Evolutionary conservation across 257 asterid species (phyloP), one percentile per base, ranked within the genome.

Genomic region (Primulina huaijiensis): DNA sequence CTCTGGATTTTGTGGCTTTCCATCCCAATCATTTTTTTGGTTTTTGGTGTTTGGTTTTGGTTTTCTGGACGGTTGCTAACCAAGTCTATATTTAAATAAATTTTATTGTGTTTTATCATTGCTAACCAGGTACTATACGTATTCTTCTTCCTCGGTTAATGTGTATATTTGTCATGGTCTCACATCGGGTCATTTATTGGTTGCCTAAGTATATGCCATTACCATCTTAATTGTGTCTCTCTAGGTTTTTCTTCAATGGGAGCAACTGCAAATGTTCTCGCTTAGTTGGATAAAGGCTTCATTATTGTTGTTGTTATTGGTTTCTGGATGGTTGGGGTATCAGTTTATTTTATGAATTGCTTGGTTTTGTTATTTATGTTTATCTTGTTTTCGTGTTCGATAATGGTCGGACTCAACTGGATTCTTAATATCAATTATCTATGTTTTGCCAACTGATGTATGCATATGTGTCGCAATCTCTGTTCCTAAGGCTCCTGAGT

Each of bases 401-500:
- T 14, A 16, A 16, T 50, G 16, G 19, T 1, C 40, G 1, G 8
- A 23, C 53, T 37, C 68, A 63, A 63, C 30, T 34, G n/a, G 8
- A 31, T 71, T 12, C 38, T 52, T 70, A 6, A 17, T n/a, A 67
- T 21, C 68, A 20, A 8, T 29, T 52, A 52, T 27, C 30, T 29
- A 37, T 61, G 67, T 63, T 55, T 20, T 37, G 68, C 3, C 50
- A 38, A 55, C 64, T 78, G 11, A 57, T 40, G 57, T 34, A 19
- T 61, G 62, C 25, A 9, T 56, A 8, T 62, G 25, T 74, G 57
- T 72, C 73, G 19, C 67, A 8, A 30, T 64, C 31, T 78, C 57
- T 66, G 67, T 21, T 64, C 7, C 64, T 7, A 50, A 93, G 99
- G 96, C 96, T 60, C 96, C 96, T 65, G 90, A 89, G 82, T 74